phyloP scores from a whole-genome alignment of 2,329 filamentous ascomycete genomes.

The Apiospora arundinis region DNA sequence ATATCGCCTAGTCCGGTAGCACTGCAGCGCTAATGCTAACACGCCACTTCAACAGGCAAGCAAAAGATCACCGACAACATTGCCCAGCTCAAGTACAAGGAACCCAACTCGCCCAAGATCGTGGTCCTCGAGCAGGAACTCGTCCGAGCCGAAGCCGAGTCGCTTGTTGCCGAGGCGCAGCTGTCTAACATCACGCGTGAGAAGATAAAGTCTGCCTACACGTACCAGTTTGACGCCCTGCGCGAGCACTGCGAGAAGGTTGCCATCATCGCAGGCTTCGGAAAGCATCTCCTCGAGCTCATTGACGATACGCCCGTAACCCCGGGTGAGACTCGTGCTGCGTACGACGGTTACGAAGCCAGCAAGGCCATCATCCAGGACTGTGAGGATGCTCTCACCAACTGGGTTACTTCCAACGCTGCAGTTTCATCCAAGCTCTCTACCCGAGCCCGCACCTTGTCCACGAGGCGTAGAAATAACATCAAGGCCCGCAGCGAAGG shows the following conservation, averaged over 20 bases:
- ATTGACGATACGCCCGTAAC: conserved; percentile 97
- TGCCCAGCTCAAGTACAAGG: conserved; percentile 98
- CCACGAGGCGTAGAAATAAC: conserved; percentile 80
- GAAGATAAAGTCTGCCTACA: conserved; percentile 98
- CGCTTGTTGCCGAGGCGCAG: conserved; percentile 97
- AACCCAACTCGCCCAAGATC: conserved; percentile 96
- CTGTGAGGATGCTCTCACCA: conserved; percentile 95
- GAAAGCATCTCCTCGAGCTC: conserved; percentile 96
- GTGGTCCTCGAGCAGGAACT: conserved; percentile 98
- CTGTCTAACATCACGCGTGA: conserved; percentile 99
- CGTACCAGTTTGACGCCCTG: conserved; percentile 97
- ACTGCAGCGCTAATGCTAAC: conserved; percentile 28
- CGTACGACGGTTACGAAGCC: conserved; percentile 97
- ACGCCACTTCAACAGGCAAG: conserved; percentile 68
- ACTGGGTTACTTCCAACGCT: conserved; percentile 93
- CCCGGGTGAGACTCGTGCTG: conserved; percentile 91
- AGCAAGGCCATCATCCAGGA: conserved; percentile 99
- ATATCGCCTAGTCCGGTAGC: background rate
- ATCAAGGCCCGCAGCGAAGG: conserved; percentile 71
- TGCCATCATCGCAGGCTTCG: conserved; percentile 95
- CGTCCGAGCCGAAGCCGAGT: conserved; percentile 96
- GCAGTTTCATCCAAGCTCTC: conserved; percentile 88
- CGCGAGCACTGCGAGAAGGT: conserved; percentile 98
- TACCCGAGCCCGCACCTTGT: conserved; percentile 84
- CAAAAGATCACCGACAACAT: conserved; percentile 99